Percentiles rank a stretch among this genome's conserved stretches.
Evolutionary conservation across 768 basidiomycete species (phyloP).

Genomic region (Trametopsis cervina): DNA sequence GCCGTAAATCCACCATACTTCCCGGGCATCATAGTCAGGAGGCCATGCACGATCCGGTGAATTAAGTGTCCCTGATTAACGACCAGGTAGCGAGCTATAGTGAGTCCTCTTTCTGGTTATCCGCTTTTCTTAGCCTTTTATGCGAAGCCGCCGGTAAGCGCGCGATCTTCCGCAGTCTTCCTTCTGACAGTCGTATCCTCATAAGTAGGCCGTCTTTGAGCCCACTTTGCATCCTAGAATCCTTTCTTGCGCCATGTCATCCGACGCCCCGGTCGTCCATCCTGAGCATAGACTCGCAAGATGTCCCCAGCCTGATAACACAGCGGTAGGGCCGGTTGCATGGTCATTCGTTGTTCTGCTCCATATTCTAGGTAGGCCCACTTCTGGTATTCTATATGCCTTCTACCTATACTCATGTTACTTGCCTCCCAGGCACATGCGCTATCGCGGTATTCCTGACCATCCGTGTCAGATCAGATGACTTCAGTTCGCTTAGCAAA

Average conservation of each 20-base stretch:
- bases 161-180: no score
- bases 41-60: background rate
- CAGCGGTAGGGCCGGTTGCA: background rate
- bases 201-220: no score
- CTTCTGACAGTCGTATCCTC: no score
- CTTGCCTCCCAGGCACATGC: slow-evolving; percentile 21
- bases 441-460: slow-evolving; percentile 33
- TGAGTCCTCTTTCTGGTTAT: no score
- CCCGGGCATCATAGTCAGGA: background rate
- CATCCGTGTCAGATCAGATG: slow-evolving; percentile 28
- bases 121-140: no score
- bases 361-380: background rate
- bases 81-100: background rate
- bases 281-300: no score
- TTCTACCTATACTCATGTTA: background rate
- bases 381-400: background rate
- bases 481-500: slow-evolving; percentile 22
- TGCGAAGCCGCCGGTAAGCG: no score
- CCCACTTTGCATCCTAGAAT: no score
- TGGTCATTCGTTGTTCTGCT: background rate
- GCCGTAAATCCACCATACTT: slow-evolving; percentile 27
- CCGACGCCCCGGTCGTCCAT: no score
- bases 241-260: no score
- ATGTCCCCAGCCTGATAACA: no score
- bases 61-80: background rate